phyloP scores from a whole-genome alignment of 768 basidiomycete genomes.

The Leccinum olivaceopallidum region DNA sequence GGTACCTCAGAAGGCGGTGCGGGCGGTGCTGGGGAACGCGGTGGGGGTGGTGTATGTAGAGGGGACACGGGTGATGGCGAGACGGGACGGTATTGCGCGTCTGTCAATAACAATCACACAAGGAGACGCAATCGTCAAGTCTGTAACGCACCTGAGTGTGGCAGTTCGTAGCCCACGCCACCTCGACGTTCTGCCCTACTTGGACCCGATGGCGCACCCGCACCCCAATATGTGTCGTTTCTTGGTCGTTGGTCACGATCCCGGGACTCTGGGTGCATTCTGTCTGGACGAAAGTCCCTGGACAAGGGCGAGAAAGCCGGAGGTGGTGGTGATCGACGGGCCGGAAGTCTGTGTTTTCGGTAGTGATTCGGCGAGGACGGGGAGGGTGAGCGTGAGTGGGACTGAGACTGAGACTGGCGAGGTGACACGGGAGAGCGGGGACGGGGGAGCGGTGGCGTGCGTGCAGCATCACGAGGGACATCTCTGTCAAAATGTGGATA shows the following conservation, averaged over 20 bases:
- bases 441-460: conserved; percentile 22
- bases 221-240: conserved; percentile 26
- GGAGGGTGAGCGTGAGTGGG: conserved; percentile 43
- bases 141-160: conserved; percentile 12
- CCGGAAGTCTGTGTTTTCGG: conserved; percentile 34
- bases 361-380: conserved; percentile 37
- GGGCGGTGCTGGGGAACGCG: conserved; percentile 27
- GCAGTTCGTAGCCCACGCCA: conserved; percentile 5
- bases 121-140: background rate
- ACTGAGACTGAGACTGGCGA: conserved; percentile 35
- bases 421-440: conserved; percentile 22
- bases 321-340: conserved; percentile 39
- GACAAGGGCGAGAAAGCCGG: conserved; percentile 40
- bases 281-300: conserved; percentile 36
- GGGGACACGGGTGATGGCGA: conserved; percentile 28
- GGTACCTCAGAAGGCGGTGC: conserved; percentile 36
- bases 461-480: conserved; percentile 21
- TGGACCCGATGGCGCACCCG: conserved; percentile 12
- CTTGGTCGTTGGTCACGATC: conserved; percentile 38
- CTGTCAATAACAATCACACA: conserved; percentile 10
- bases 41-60: conserved; percentile 21
- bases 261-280: conserved; percentile 35
- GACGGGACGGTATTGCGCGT: conserved; percentile 21
- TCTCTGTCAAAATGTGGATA: conserved; percentile 23
- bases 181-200: conserved; percentile 8